Evolutionary conservation across 2,329 filamentous ascomycete species (phyloP).

Genomic region (Colletotrichum karsti): DNA sequence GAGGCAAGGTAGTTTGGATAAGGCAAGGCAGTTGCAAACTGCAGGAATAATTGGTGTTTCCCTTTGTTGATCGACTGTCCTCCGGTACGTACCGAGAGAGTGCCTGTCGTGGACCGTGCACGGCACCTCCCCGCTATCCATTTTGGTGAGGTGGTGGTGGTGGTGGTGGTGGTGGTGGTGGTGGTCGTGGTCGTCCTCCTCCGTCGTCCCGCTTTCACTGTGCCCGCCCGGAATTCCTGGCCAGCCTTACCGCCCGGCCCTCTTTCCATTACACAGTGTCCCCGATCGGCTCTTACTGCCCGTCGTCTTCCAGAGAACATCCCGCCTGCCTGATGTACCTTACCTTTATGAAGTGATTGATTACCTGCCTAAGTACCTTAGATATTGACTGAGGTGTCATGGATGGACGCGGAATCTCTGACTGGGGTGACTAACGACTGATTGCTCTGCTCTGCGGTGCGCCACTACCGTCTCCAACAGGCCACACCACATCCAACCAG

Average conservation of each 20-base stretch:
- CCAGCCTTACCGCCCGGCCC: neutral
- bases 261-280: neutral
- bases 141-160: too few species aligned
- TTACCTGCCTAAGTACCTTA: neutral
- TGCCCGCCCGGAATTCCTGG: neutral
- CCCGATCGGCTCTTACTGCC: slow-evolving; percentile 1
- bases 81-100: slow-evolving; percentile 5
- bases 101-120: slow-evolving; percentile 21
- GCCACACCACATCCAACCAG: neutral
- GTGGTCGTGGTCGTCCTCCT: too few species aligned
- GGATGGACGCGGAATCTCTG: neutral
- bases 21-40: too few species aligned
- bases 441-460: neutral
- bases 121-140: slow-evolving; percentile 12
- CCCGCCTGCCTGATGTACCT: neutral
- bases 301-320: neutral
- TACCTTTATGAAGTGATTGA: too few species aligned
- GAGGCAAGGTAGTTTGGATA: too few species aligned
- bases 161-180: too few species aligned
- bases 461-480: neutral
- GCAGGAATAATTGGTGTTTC: neutral
- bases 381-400: neutral
- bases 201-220: slow-evolving; percentile 12
- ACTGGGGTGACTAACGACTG: neutral
- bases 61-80: neutral